Base-by-base conservation (phyloP, 768 basidiomycete genomes). In the Hericium alpestre region DNA sequence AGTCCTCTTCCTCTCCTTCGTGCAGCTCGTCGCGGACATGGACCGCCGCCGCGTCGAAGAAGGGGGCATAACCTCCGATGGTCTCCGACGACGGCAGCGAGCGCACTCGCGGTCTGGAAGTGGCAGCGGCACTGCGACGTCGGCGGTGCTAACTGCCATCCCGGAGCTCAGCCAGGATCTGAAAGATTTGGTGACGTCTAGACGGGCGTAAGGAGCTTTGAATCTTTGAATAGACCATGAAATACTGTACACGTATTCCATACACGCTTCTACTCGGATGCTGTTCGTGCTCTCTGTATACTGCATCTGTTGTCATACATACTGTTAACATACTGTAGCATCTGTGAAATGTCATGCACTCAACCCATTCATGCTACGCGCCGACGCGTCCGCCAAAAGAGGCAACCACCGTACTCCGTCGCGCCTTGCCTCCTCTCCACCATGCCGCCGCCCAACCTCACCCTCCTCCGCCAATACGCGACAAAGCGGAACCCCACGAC, bases 1-100 rank as follows among this genome's bases (percentile, higher is more conserved):
- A 71, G 93, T 98, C 15, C 79, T 99, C 20, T 98, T 91, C 77
- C 78, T 95, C 2, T 93, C 93, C 1, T 97, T 96, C 73, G 75
- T 84, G 12, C 86, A 90, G 65, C 72, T 96, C 20, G 85, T 97
- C 20, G 87, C 87, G 10, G 93, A 95, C 67, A 82, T 95, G 63
- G 93, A 96, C 68, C 81, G 87, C 38, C 81, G 87, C 60, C 80
- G 78, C 60, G 82, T 80, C 0, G 90, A 91, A 59, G 78, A 78
- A 50, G 53, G 54, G 13, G 55, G 65, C 4, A 63, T 67, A 1
- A 54, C 65, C 2, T 52, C 55, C 16, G 54, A 64, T 18, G 71
- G 62, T 55, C 67, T 71, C 57, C 73, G 71, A 43, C 74, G 59
- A 59, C 76, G 69, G 27, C 32, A 32, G 6, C 4, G 32, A 32